phyloP scores from a whole-genome alignment of 176 grass and related monocot species.

The Eragrostis nindensis region DNA sequence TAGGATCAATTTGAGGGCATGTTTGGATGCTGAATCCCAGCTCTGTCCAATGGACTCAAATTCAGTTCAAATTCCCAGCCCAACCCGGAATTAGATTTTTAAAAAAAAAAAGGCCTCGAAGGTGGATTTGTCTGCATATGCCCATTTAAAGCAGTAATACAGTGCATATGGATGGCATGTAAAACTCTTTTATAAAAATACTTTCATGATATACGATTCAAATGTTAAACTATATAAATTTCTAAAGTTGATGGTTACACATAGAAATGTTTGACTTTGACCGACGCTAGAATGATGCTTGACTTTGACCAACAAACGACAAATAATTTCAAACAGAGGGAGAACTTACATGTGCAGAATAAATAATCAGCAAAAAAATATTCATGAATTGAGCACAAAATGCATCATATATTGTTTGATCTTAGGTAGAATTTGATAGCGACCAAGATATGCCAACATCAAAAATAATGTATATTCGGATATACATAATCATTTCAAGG shows the following conservation, averaged over 20 bases:
- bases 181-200: not conserved
- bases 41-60: not conserved
- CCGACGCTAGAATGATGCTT: too few species aligned
- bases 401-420: not conserved
- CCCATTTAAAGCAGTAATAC: conserved; percentile 12
- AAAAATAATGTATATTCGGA: not conserved
- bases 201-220: not conserved
- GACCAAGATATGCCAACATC: not conserved
- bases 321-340: too few species aligned
- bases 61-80: not conserved
- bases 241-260: too few species aligned
- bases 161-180: not conserved
- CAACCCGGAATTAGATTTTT: not conserved
- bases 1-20: not conserved
- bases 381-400: not conserved
- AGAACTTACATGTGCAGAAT: not conserved
- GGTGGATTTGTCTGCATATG: not conserved
- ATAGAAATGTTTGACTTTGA: too few species aligned
- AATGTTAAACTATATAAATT: too few species aligned
- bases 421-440: conserved; percentile 11
- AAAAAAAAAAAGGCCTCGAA: not conserved
- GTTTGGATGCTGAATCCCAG: not conserved
- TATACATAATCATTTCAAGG: conserved; percentile 14
- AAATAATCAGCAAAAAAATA: conserved; percentile 16
- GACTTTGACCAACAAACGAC: too few species aligned